Base-by-base conservation (phyloP, 805 yeast species). In the Phaffomyces thermotolerans region DNA sequence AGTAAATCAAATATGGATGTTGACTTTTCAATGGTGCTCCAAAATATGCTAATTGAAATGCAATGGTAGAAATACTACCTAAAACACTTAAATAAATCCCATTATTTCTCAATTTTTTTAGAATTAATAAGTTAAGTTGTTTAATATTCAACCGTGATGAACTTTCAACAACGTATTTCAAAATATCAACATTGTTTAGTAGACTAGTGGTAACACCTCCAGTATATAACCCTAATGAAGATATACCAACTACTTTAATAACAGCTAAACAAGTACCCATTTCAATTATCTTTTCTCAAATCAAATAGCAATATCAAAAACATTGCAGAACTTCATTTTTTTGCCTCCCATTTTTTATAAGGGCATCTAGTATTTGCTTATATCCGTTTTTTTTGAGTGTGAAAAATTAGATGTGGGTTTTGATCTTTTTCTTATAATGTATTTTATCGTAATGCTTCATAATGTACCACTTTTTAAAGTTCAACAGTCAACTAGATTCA, bases 1-100 rank as follows among this genome's bases (percentile, higher is more conserved):
- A 49, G 37, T 84, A 84, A 13, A 84, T 56, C 56, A 84, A 70
- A 58, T 84, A 84, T 18, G 93, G 93, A 62, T 84, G 95, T 60
- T 76, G 76, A 44, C 72, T 79, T 32, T 66, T 57, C 6, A 61
- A 51, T 18, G 85, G 78, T 1, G 88, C 78, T 39, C 71, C 69
- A 40, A 64, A 65, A 57, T 71, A 84, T n/a, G 83, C 81, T 49
- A 72, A 51, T 29, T 69, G 64, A 51, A 84, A 78, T 40, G 78
- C 65, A 31, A 67, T 61, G 1, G 82, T 53, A 8, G 83, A 70
- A 22, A 78, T 35, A 4, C 73, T 57, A 15, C 80, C 79, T 30
- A 79, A 62, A 2, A 59, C 49, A 13, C 57, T 49, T 39, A 60
- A 55, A 39, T 60, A 41, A 40, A 52, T 35, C 41, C 54, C 53